These are phyloP conservation scores for Vaucheria bursata DNA, from an alignment of 352 stramenopile genomes.

Conservation along the genomic window DNA sequence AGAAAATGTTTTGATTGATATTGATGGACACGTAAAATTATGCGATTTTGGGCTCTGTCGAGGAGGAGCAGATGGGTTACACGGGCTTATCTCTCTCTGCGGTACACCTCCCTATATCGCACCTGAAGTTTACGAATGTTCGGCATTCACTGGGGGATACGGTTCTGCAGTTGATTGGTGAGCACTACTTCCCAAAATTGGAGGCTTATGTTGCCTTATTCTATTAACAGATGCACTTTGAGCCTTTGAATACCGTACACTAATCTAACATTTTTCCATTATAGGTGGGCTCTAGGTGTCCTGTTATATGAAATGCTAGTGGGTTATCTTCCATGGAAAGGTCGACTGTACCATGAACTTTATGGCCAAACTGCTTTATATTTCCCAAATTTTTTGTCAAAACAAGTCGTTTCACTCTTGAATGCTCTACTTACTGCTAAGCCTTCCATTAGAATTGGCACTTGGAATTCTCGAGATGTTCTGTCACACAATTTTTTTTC, in stretches of 20 bases:
- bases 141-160: background rate
- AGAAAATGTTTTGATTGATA: background rate
- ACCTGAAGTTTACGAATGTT: background rate
- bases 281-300: slow-evolving; percentile 1
- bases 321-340: background rate
- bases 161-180: background rate
- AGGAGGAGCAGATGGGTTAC: background rate
- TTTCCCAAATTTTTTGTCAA: background rate
- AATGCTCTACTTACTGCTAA: background rate
- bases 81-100: background rate
- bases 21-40: background rate
- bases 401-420: background rate
- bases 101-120: background rate
- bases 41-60: background rate
- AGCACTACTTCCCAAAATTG: too few species aligned
- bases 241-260: too few species aligned
- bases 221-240: too few species aligned
- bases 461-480: background rate
- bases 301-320: background rate
- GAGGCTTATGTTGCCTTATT: too few species aligned
- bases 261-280: too few species aligned
- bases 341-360: background rate
- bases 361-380: background rate
- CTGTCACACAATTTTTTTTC: background rate
- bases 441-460: background rate